Base-by-base conservation (phyloP, 345 rosid species). In the Erysimum cheiranthoides region DNA sequence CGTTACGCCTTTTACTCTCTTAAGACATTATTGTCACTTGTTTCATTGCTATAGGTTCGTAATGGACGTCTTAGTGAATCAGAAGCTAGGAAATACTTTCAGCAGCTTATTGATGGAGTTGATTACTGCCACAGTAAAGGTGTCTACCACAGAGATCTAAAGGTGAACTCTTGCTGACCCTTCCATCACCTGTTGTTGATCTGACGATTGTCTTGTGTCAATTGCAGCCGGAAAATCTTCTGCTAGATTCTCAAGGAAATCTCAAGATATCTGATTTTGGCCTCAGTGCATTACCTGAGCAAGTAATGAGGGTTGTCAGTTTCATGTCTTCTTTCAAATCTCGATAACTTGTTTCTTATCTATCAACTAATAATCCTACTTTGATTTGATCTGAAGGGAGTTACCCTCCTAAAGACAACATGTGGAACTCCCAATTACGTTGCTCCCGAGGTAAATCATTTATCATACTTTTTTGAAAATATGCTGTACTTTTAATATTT, bases 361-460 rank as follows among this genome's bases (percentile, higher is more conserved):
- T 39, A 6, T 21, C 30, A 38, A 67, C 61, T 73, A 18, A 21
- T 39, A 27, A 9, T 52, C 38, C 56, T 61, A 18, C 61, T 21
- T 21, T 21, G 25, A 0, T 46, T 56, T 61, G 39, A 30, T 68
- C 12, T 73, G 10, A 57, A 92, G 98, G 98, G 96, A 69, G 96
- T 90, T 78, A 87, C 90, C 75, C 54, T 92, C 59, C 88, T 94
- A 18, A 86, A 85, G 80, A 94, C 99, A 66, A 94, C 99, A 21
- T 92, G 99, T 77, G 99, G 99, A 51, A 92, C 97, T 51, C 97
- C 97, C 47, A 94, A 94, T 76, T 94, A 94, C 61, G 97, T 94
- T 28, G 99, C 99, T 63, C 99, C 99, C 27, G 99, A 94, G 99
- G 98, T 92, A 81, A 25, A 66, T 62, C 25, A 53, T 70, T 34